Evolutionary conservation across 2,329 filamentous ascomycete genomes (phyloP), one percentile per base, ranked within the genome.

Genomic region (Colletotrichum incanum): DNA sequence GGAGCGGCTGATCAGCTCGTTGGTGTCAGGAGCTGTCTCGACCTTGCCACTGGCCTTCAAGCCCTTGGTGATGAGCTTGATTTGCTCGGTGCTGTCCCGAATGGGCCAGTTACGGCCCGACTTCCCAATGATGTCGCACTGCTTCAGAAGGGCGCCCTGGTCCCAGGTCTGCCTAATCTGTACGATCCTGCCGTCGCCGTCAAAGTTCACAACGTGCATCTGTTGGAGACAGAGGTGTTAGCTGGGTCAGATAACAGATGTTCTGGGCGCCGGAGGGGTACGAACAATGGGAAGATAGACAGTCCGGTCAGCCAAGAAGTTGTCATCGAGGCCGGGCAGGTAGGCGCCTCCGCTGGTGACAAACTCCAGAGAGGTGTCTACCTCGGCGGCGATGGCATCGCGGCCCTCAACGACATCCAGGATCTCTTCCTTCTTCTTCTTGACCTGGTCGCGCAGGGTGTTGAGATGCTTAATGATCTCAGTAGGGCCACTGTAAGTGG

Each of bases 161-260:
- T 99, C 96, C 96, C 96, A 99, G 81, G 93, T 94, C 76, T 96
- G 90, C 76, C 96, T 93, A 75, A 98, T 93, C 81, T 96, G 94
- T 72, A 89, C 82, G 80, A 99, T 98, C 84, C 94, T 95, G 80
- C 91, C 90, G 58, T 92, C 83, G 75, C 83, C 80, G 81, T 97
- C 90, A 83, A 98, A 98, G 70, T 91, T 90, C 76, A 99, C 95
- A 75, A 98, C 92, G 85, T 99, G 96, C 77, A 92, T 89, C 94
- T 96, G 81, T 23, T 41, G 52, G 39, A 14, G 12, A 12, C 14
- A 23, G 16, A 11, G 28, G 37, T 18, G 67, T 74, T 60, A 74
- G 73, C 64, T 50, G 2, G 39, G 23, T 41, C 26, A 26, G 12
- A 18, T 6, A 28, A 64, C 58, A 31, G n/a, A 34, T 41, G 18